A percentile compares a stretch with the other conserved stretches of the same genome.
These are phyloP conservation scores for Blastobotrys arbuscula DNA, from an alignment of 1,139 yeast genomes.

Conservation along the genomic window DNA sequence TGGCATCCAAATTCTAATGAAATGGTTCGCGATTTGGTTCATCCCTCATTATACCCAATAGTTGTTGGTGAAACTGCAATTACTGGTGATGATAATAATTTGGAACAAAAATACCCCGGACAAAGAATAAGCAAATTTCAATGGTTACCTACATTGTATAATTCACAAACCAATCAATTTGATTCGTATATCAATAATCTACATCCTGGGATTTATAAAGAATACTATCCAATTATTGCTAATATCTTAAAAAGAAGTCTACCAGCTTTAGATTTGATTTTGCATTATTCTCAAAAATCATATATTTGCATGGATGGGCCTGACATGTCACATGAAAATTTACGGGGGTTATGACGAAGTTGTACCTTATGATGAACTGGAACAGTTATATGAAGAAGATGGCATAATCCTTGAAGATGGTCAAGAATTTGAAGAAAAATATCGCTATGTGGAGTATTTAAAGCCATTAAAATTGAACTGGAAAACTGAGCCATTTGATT, in stretches of 20 bases:
- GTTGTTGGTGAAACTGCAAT: background rate
- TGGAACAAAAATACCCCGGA: background rate
- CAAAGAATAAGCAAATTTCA: conserved; percentile 17
- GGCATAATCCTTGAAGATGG: background rate
- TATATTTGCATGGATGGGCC: too few species aligned
- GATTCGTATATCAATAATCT: conserved; percentile 41
- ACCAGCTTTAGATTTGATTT: conserved; percentile 33
- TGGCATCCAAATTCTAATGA: conserved; percentile 35
- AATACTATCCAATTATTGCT: conserved; percentile 33
- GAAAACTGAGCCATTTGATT: background rate
- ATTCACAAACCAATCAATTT: conserved; percentile 21
- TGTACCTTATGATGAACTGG: background rate
- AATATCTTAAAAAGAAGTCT: conserved; percentile 32
- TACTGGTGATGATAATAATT: background rate
- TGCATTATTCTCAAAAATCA: background rate
- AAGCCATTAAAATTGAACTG: background rate
- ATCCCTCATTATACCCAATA: conserved; percentile 42
- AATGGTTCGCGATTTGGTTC: conserved; percentile 41
- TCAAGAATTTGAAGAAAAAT: background rate
- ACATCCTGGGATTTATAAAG: conserved; percentile 32
- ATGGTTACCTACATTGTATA: conserved; percentile 25
- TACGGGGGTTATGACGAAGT: background rate
- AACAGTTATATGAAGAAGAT: background rate
- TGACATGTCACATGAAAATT: too few species aligned
- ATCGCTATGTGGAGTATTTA: background rate